Evolutionary conservation across 345 rosid species (phyloP).

Genomic region (Viola odorata): DNA sequence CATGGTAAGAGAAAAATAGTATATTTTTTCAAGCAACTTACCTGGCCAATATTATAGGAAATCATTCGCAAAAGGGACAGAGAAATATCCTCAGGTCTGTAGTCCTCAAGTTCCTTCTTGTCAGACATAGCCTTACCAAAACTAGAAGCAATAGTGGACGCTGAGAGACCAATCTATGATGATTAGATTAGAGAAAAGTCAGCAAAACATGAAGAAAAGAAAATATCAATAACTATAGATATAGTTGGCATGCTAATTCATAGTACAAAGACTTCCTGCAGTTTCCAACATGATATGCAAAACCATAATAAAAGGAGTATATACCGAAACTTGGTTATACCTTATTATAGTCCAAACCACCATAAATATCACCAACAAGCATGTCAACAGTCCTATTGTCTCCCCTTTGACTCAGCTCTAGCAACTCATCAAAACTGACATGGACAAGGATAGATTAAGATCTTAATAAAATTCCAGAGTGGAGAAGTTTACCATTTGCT

Average conservation of each 20-base stretch:
- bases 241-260: no score
- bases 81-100: conserved; percentile 96
- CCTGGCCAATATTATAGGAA: conserved; percentile 98
- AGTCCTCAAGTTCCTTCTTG: conserved; percentile 82
- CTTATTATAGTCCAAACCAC: conserved; percentile 93
- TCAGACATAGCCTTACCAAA: conserved; percentile 96
- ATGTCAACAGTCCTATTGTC: conserved; percentile 88
- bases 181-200: conserved; percentile 2
- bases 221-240: no score
- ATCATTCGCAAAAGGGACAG: conserved; percentile 96
- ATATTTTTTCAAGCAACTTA: conserved; percentile 19
- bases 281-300: conserved; percentile 1
- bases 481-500: background rate
- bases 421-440: conserved; percentile 85
- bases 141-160: conserved; percentile 97
- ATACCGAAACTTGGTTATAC: conserved; percentile 29
- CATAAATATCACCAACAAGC: conserved; percentile 99
- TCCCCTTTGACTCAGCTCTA: conserved; percentile 96
- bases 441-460: conserved; percentile 12
- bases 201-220: background rate
- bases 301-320: conserved; percentile 5
- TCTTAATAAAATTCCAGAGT: background rate
- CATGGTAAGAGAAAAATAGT: background rate
- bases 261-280: background rate
- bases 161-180: conserved; percentile 85